Conservation (phyloP, 352 stramenopile species). For the Phytophthora pseudosyringae region DNA sequence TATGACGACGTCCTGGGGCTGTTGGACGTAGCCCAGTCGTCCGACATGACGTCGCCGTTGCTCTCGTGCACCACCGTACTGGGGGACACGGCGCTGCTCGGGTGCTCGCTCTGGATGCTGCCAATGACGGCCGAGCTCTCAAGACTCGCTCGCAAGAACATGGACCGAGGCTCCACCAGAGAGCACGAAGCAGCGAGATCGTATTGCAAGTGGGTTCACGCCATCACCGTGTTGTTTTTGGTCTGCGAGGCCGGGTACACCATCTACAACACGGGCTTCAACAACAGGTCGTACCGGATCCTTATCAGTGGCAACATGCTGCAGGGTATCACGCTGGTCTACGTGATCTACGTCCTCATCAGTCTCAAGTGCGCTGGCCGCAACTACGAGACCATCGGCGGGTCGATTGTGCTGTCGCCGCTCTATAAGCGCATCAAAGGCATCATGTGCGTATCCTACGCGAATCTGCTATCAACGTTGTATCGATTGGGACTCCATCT, state of each 20-base stretch:
- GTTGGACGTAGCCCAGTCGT: constrained; percentile 42
- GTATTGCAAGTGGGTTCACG: constrained; percentile 50
- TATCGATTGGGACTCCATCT: too few species aligned
- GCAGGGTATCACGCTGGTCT: constrained; percentile 44
- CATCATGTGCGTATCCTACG: constrained; percentile 53
- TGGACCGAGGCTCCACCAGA: constrained; percentile 43
- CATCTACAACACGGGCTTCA: constrained; percentile 47
- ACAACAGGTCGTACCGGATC: constrained; percentile 43
- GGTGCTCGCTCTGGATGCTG: constrained; percentile 57
- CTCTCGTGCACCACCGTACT: constrained; percentile 50
- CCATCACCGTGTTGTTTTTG: constrained; percentile 44
- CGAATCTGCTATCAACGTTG: too few species aligned
- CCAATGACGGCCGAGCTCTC: constrained; percentile 54
- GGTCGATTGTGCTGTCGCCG: constrained; percentile 51
- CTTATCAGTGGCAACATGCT: constrained; percentile 57
- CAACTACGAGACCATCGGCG: constrained; percentile 60
- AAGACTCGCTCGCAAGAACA: constrained; percentile 43
- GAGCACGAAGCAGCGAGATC: constrained; percentile 29
- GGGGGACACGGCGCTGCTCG: constrained; percentile 47
- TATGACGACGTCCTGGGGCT: constrained; percentile 52
- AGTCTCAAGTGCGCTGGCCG: constrained; percentile 50
- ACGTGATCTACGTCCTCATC: constrained; percentile 47
- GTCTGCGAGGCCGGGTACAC: constrained; percentile 42
- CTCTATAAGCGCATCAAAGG: constrained; percentile 65
- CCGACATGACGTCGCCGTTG: constrained; percentile 45